Conservation (phyloP, 495 filamentous ascomycete genomes). For the Astrocystis sublimbata region DNA sequence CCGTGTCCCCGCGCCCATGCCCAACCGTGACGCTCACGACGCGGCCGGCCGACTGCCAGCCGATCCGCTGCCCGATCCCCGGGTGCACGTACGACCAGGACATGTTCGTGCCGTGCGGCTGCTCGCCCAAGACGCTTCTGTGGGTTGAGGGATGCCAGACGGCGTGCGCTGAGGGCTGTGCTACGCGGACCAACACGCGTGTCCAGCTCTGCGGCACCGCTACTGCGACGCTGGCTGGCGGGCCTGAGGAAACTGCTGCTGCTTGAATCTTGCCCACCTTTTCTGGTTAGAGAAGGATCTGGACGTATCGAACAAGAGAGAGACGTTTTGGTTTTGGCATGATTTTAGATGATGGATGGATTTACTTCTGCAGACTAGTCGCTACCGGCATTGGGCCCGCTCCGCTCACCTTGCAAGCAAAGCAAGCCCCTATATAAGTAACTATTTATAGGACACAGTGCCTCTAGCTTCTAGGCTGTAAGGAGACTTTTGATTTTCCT, state of each 20-base stretch:
- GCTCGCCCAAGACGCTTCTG: conserved; percentile 39
- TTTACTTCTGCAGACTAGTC: no score
- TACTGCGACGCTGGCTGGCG: background rate
- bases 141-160: conserved; percentile 44
- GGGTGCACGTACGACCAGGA: conserved; percentile 37
- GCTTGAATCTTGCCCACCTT: background rate
- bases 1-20: conserved; percentile 25
- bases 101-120: conserved; percentile 40
- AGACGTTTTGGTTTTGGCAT: background rate
- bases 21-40: conserved; percentile 44
- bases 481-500: no score
- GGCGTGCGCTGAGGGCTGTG: conserved; percentile 38
- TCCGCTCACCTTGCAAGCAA: no score
- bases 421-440: no score
- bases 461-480: no score
- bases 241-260: background rate
- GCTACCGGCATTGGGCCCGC: no score
- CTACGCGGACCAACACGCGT: conserved; percentile 36
- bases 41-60: conserved; percentile 38
- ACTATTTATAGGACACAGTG: no score
- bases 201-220: conserved; percentile 26
- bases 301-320: background rate
- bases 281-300: background rate
- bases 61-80: conserved; percentile 43
- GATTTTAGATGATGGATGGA: background rate